phyloP scores from a whole-genome alignment of 2,329 filamentous ascomycete species.

The Paecilomyces sp. region DNA sequence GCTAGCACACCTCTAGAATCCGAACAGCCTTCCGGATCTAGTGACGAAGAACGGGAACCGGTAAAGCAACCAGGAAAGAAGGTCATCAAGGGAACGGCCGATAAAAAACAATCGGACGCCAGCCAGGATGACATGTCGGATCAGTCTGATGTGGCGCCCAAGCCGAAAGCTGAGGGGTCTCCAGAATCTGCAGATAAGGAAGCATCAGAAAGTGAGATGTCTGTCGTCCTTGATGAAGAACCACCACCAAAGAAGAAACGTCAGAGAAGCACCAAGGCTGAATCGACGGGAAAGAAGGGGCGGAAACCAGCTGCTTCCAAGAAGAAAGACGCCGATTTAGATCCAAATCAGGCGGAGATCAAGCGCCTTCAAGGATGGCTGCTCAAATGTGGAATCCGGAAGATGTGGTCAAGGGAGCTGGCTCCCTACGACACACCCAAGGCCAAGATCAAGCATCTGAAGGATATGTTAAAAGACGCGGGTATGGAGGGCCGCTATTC shows the following conservation, averaged over 20 bases:
- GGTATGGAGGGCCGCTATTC: slow-evolving; percentile 90
- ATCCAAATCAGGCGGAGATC: slow-evolving; percentile 69
- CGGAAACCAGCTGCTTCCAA: slow-evolving; percentile 28
- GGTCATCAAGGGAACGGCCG: slow-evolving; percentile 5
- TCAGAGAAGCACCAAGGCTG: slow-evolving; percentile 19
- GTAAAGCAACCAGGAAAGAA: slow-evolving; percentile 12
- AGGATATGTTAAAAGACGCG: slow-evolving; percentile 66
- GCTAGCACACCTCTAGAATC: slow-evolving; percentile 17
- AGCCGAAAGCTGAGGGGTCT: slow-evolving; percentile 3
- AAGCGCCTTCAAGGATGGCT: slow-evolving; percentile 84
- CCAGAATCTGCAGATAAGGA: slow-evolving; percentile 13
- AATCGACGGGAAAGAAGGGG: slow-evolving; percentile 15
- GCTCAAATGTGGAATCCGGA: slow-evolving; percentile 83
- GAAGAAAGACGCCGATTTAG: slow-evolving; percentile 40
- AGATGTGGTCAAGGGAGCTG: slow-evolving; percentile 83
- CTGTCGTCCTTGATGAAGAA: slow-evolving; percentile 69
- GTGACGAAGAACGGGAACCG: slow-evolving; percentile 11
- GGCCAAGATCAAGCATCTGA: slow-evolving; percentile 77
- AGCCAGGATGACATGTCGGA: slow-evolving; percentile 7
- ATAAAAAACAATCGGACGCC: slow-evolving; percentile 9
- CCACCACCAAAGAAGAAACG: slow-evolving; percentile 53
- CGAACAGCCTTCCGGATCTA: slow-evolving; percentile 4
- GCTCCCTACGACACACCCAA: slow-evolving; percentile 65
- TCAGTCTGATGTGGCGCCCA: slow-evolving; percentile 7
- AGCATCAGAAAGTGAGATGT: slow-evolving; percentile 58